Evolutionary conservation across 805 yeast genomes (phyloP), one percentile per base, ranked within the genome.

Genomic region (Sugiyamaella boreocaroliniensis): DNA sequence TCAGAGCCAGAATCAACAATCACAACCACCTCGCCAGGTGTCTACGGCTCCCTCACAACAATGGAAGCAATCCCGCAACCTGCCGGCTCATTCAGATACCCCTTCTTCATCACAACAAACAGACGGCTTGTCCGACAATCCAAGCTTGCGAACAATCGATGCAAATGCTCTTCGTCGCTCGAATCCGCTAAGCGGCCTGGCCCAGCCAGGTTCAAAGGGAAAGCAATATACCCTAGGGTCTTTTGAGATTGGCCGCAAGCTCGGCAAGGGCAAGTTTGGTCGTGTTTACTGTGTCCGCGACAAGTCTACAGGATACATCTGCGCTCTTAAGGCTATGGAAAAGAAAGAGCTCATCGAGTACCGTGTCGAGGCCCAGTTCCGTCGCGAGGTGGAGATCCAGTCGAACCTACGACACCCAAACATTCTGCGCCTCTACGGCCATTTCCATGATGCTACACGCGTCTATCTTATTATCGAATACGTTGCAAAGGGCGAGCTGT

Each of bases 241-340:
- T 64, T 92, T 92, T 69, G 96, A 89, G 60, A 77, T 92, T 43
- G 98, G 97, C 15, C 78, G 83, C 50, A 82, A 85, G 53, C 75
- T 92, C 47, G 99, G 98, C 0, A 89, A 87, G 64, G 99, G 99
- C 6, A 89, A 89, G 67, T 83, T 90, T 62, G 99, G 99, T 8
- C 82, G 81, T 61, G 98, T 93, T 0, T 90, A 89, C 68, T 86
- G 96, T 64, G 97, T 85, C 8, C 76, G 77, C 52, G 97, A 89
- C 65, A 82, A 79, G 58, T 63, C 70, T 37, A 77, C 88, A 0
- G 95, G 95, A 1, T 86, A 80, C 64, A 75, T 92, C 1, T 87
- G 95, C 66, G 99, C 99, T 0, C 71, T 92, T 61, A 92, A 93
- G 65, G 93, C 85, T 2, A 88, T 93, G 97, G 82, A 83, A 54